Evolutionary conservation across 306 rosid species (phyloP), one percentile per base, ranked within the genome.

Genomic region (Comarum palustre): DNA sequence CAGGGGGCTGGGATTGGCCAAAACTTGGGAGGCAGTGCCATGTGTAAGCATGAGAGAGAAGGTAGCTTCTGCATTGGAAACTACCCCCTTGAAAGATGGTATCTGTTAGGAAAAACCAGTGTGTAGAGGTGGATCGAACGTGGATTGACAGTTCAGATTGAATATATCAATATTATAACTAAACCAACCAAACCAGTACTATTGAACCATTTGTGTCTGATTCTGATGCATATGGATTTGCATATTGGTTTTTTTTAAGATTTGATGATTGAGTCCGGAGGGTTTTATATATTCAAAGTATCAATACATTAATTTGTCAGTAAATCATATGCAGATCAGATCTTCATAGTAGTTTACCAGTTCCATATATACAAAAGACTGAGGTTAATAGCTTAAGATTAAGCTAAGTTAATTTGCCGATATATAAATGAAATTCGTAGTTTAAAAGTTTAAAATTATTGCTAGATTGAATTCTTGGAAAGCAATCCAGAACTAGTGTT

Each of bases 41-140:
- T 67, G 69, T 70, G 77, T 15, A 66, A 39, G 15, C 5, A 31
- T 0, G 0, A 0, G 89, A 88, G 93, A 72, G 73, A 80, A 74
- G 48, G 54, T 78, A 63, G 93, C 82, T 80, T 80, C 83, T 80
- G 69, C 65, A 22, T 20, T 63, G 13, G 14, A 60, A 45, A 69
- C 73, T 85, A 81, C 81, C 14, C 80, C 77, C 76, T 78, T 75
- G 73, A 69, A 75, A 73, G 47, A 29, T 67, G 5, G 62, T 75
- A 25, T 67, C 12, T 9, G 50, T 69, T 48, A 31, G 66, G 41
- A 34, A 59, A 5, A 31, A 59, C 41, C 34, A 14, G 65, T 29
- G 66, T 61, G 24, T 7, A 32, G 15, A 55, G 17, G 52, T 55
- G 54, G 66, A 24, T 25, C 66, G 38, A 25, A 71, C 74, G 41